Evolutionary conservation across 148 eudicot genomes (phyloP).

Genomic region (Tetragonia tetragonoides): DNA sequence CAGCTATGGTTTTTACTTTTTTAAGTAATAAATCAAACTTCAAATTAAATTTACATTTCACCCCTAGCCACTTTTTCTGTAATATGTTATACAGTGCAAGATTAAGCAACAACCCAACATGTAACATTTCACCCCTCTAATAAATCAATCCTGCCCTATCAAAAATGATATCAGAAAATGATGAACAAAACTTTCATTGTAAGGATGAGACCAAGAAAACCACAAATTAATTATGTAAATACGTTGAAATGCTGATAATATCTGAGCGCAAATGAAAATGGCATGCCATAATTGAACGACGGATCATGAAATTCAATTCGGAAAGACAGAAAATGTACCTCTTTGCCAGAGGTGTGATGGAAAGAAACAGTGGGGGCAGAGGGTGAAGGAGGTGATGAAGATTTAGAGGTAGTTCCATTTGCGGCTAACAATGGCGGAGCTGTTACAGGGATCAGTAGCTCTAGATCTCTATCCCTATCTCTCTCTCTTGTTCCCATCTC

Average conservation of each 20-base stretch:
- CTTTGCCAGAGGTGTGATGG: conserved; percentile 41
- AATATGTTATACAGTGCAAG: neutral
- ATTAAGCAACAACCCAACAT: no score
- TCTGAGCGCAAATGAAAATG: no score
- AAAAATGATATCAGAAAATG: no score
- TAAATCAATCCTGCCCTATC: no score
- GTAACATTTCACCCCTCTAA: no score
- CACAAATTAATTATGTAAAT: no score
- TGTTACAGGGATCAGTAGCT: conserved; percentile 45
- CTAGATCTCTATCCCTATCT: conserved; percentile 49
- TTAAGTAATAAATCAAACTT: neutral
- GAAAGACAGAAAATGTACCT: conserved; percentile 29
- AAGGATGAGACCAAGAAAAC: no score
- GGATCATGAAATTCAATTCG: neutral
- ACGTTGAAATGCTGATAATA: no score
- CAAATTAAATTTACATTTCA: neutral
- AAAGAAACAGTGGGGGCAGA: conserved; percentile 21
- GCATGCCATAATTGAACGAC: no score
- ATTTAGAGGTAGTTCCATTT: conserved; percentile 29
- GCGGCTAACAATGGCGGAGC: conserved; percentile 25
- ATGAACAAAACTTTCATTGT: no score
- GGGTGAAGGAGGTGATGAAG: conserved; percentile 37
- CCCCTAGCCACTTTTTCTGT: neutral
- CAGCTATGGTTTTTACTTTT: no score
- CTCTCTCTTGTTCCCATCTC: conserved; percentile 39